Evolutionary conservation across 768 basidiomycete genomes (phyloP), one percentile per base, ranked within the genome.

Genomic region (Kwoniella bestiolae): DNA sequence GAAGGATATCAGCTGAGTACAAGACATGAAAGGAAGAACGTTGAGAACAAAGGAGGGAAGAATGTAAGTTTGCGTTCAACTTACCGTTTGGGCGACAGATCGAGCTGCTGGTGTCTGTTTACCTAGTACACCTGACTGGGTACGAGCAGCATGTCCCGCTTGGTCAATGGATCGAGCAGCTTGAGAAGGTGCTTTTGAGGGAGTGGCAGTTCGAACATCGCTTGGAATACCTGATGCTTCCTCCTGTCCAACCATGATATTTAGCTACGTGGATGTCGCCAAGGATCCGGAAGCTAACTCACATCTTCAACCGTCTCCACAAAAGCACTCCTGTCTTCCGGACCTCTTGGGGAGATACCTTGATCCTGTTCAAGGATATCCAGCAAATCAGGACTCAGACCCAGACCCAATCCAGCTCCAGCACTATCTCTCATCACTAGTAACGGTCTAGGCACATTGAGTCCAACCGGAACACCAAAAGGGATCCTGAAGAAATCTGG

Each of bases 291-390:
- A 14, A 21, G 29, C 21, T 29, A 4, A 69, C 79, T 66, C 34
- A 79, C 79, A 62, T 80, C 79, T 61, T 76, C 73, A 9, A 80
- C 68, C 18, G 78, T 78, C 72, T 80, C 79, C 2, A 80, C 79
- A 67, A 72, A 80, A 8, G 79, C 79, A 49, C 78, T 78, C 7
- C 75, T 32, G 26, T 72, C 74, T 16, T 70, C 56, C 1, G 63
- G 66, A 23, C 60, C 69, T 32, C 60, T 23, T 5, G 60, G 56
- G 44, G 28, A 51, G 3, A 56, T 53, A 9, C 41, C 65, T 18
- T 61, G 63, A 3, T 66, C 63, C 23, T 60, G 56, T 23, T 68
- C 68, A 18, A 70, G 63, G 23, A 73, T 58, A 23, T 72, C 59
- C 23, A 70, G 60, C 29, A 72, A 59, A 41, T 67, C 53, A 21